Base-by-base conservation (phyloP, 2,329 filamentous ascomycete genomes). In the Aspergillus ruber region DNA sequence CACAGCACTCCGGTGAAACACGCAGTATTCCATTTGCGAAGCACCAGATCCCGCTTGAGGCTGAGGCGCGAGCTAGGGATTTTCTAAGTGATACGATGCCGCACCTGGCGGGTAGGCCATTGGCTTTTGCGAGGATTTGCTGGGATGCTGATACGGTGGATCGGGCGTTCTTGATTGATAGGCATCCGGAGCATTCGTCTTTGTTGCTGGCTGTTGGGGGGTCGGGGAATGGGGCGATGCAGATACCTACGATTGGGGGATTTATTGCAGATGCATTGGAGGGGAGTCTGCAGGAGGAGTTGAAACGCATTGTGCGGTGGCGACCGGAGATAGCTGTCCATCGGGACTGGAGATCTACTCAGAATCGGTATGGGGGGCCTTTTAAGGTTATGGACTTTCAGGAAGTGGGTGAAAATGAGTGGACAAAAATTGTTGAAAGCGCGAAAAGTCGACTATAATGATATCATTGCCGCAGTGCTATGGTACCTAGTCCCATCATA, bases 141-240 rank as follows among this genome's bases (percentile, higher is more conserved):
- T 81, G 78, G 78, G 78, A 77, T 54, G 72, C 77, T 0, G 78
- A 81, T 54, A 81, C 77, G 0, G 70, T 73, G 0, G 75, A 81
- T 56, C 69, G 76, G 2, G 66, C 73, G 17, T 81, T 79, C 47
- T 57, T 81, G 15, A 78, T 81, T 46, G 72, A 73, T 45, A 60
- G 62, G 25, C 76, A 80, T 58, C 74, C 76, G 0, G 61, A 69
- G 9, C 62, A 70, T 44, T 51, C 59, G 32, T 70, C 66, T 21
- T 56, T 79, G 18, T 57, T 76, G 2, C 55, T 80, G 13, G 77
- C 73, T 3, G 70, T 74, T 3, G 77, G 77, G 5, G 78, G 69
- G 0, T 76, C 73, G 25, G 77, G 76, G 1, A 74, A 80, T 54
- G 76, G 73, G 2, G 79, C 77, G 52, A 78, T 75, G 68, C 72